Percentiles rank a stretch among this genome's conserved stretches.
phyloP scores from a whole-genome alignment of 768 basidiomycete species.

The Pisolithus marmoratus region DNA sequence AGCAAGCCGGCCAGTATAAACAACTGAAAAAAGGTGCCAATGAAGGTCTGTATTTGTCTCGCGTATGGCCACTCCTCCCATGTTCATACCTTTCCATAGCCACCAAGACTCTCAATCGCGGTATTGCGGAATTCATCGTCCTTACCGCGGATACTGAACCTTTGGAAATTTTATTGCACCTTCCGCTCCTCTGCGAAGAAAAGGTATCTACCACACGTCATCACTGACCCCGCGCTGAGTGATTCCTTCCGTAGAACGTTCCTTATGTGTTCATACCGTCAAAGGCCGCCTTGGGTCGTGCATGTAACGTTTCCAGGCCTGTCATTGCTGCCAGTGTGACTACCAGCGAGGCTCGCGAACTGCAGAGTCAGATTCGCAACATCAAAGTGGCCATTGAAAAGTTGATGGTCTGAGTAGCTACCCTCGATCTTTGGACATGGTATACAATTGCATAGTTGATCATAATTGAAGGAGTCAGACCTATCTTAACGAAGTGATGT shows the following conservation, averaged over 20 bases:
- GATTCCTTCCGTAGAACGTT: slow-evolving; percentile 61
- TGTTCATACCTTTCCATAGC: slow-evolving; percentile 40
- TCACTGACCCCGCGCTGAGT: background rate
- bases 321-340: slow-evolving; percentile 95
- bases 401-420: slow-evolving; percentile 36
- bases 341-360: slow-evolving; percentile 91
- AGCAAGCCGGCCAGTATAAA: slow-evolving; percentile 95
- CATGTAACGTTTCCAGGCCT: slow-evolving; percentile 91
- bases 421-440: background rate
- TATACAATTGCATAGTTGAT: background rate
- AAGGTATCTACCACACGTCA: slow-evolving; percentile 51
- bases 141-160: slow-evolving; percentile 97
- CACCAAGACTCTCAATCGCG: slow-evolving; percentile 97
- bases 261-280: slow-evolving; percentile 93
- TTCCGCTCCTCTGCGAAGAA: slow-evolving; percentile 96
- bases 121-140: slow-evolving; percentile 96
- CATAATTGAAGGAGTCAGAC: background rate
- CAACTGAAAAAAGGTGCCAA: slow-evolving; percentile 99
- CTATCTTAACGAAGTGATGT: background rate
- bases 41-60: slow-evolving; percentile 60
- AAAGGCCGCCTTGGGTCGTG: slow-evolving; percentile 93
- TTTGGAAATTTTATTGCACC: slow-evolving; percentile 93
- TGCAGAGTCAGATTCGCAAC: slow-evolving; percentile 81
- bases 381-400: slow-evolving; percentile 83
- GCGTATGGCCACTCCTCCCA: slow-evolving; percentile 4